These are phyloP conservation scores for Azolla pinnata DNA, from an alignment of 75 land plant genomes.

Conservation along the genomic window DNA sequence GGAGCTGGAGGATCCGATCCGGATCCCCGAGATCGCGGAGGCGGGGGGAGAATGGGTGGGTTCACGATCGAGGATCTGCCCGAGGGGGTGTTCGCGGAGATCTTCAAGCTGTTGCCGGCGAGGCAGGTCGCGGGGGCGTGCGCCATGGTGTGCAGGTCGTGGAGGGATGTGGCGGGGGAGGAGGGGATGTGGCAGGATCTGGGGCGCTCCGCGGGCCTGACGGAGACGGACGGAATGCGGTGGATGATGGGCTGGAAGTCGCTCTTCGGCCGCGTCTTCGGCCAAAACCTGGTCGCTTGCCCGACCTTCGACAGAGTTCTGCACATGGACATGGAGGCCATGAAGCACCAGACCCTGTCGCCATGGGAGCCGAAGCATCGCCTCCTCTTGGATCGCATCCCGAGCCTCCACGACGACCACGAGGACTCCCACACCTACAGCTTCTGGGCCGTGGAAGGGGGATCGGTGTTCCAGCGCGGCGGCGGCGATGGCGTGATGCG, in stretches of 20 bases:
- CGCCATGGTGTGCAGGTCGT: slow-evolving; percentile 23
- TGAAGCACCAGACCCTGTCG: slow-evolving; percentile 11
- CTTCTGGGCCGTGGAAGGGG: slow-evolving; percentile 29
- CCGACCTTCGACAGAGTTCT: slow-evolving; percentile 19
- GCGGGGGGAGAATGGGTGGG: too few relatives aligned
- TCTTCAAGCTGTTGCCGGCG: slow-evolving; percentile 21
- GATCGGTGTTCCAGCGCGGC: slow-evolving; percentile 30
- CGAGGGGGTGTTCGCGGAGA: slow-evolving; percentile 17
- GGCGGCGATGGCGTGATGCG: slow-evolving; percentile 35
- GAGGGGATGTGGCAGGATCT: slow-evolving; percentile 21
- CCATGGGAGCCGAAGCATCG: slow-evolving; percentile 36
- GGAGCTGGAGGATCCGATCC: too few relatives aligned
- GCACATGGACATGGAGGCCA: slow-evolving; percentile 18
- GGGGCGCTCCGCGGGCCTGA: slow-evolving; percentile 19
- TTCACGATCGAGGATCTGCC: slow-evolving; percentile 23
- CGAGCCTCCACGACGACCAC: slow-evolving; percentile 11
- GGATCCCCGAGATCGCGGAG: too few relatives aligned
- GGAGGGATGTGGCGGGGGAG: slow-evolving; percentile 19
- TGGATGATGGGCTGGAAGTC: slow-evolving; percentile 24
- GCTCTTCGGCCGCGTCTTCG: slow-evolving; percentile 22
- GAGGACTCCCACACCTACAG: slow-evolving; percentile 19
- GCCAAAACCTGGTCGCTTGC: slow-evolving; percentile 23
- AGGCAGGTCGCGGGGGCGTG: slow-evolving; percentile 18
- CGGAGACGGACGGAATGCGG: slow-evolving; percentile 15
- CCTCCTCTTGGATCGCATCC: slow-evolving; percentile 17